A percentile compares a stretch with the other conserved stretches of the same genome.
These are phyloP conservation scores for Vitis riparia DNA, from an alignment of 164 flowering plant genomes.

Conservation along the genomic window DNA sequence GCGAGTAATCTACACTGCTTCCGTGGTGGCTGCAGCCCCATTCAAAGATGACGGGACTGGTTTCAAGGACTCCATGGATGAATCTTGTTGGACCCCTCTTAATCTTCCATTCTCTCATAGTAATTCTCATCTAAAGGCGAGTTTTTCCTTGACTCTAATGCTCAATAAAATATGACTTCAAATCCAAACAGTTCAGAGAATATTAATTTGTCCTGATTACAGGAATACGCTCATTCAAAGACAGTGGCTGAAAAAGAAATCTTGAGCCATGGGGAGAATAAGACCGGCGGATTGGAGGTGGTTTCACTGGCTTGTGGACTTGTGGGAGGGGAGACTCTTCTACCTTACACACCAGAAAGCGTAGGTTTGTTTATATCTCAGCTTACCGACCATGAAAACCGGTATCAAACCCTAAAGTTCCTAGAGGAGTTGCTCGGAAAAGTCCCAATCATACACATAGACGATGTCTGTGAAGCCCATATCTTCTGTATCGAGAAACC, in stretches of 20 bases:
- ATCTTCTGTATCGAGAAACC: slow-evolving; percentile 47
- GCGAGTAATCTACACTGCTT: slow-evolving; percentile 46
- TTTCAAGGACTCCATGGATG: slow-evolving; percentile 34
- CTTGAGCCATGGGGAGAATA: slow-evolving; percentile 20
- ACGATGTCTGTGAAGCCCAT: slow-evolving; percentile 54
- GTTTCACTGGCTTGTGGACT: slow-evolving; percentile 44
- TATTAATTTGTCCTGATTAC: too few species aligned
- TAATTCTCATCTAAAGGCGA: not conserved
- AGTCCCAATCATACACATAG: slow-evolving; percentile 47
- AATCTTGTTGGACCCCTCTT: slow-evolving; percentile 52
- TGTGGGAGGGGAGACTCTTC: slow-evolving; percentile 47
- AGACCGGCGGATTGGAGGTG: slow-evolving; percentile 26
- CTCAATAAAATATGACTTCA: too few species aligned
- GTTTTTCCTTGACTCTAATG: too few species aligned
- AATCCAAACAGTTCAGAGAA: too few species aligned
- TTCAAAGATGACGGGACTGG: slow-evolving; percentile 24
- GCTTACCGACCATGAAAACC: not conserved
- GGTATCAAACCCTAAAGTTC: slow-evolving; percentile 8
- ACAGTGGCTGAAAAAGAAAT: slow-evolving; percentile 41
- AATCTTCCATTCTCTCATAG: slow-evolving; percentile 17
- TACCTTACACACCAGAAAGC: slow-evolving; percentile 18
- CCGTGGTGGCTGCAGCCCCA: slow-evolving; percentile 40
- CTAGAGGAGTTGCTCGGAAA: slow-evolving; percentile 38
- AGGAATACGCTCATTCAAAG: slow-evolving; percentile 20
- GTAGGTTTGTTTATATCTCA: slow-evolving; percentile 17